Conservation (phyloP, 768 basidiomycete genomes). For the Artomyces pyxidatus region DNA sequence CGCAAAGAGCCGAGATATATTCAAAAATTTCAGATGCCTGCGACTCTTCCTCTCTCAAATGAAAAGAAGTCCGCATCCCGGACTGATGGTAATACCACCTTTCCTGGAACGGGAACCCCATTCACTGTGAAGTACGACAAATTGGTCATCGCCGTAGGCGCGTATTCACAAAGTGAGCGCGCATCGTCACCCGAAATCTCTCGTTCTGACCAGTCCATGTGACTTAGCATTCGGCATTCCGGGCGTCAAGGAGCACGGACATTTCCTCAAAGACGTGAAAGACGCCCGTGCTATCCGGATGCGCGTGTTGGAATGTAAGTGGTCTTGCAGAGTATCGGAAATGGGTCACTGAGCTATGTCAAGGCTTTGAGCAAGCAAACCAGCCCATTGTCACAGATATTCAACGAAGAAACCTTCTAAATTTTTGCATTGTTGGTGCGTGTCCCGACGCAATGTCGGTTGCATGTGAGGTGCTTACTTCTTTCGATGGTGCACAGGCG, state of each 20-base stretch:
- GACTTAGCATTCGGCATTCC: constrained; percentile 56
- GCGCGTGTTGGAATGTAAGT: constrained; percentile 64
- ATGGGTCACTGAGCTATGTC: too few relatives aligned
- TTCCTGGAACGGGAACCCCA: constrained; percentile 16
- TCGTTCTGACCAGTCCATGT: neutral
- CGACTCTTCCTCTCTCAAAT: constrained; percentile 38
- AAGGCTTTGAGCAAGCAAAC: constrained; percentile 81
- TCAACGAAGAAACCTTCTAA: constrained; percentile 66
- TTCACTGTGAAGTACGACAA: constrained; percentile 50
- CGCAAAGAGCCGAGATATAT: neutral
- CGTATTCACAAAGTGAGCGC: constrained; percentile 67
- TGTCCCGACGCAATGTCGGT: too few relatives aligned
- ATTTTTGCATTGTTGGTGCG: constrained; percentile 82
- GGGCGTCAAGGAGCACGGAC: constrained; percentile 73
- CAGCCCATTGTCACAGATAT: constrained; percentile 70
- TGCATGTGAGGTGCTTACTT: too few relatives aligned
- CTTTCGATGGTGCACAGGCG: constrained; percentile 34
- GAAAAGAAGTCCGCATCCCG: constrained; percentile 17
- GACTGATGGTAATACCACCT: constrained; percentile 15
- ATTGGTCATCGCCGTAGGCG: constrained; percentile 77
- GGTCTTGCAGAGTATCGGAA: too few relatives aligned
- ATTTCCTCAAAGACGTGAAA: constrained; percentile 75
- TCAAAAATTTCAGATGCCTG: constrained; percentile 42
- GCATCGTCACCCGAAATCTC: neutral
- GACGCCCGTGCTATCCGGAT: constrained; percentile 67